phyloP scores from a whole-genome alignment of 2,329 filamentous ascomycete species.

The Alternaria arborescens region DNA sequence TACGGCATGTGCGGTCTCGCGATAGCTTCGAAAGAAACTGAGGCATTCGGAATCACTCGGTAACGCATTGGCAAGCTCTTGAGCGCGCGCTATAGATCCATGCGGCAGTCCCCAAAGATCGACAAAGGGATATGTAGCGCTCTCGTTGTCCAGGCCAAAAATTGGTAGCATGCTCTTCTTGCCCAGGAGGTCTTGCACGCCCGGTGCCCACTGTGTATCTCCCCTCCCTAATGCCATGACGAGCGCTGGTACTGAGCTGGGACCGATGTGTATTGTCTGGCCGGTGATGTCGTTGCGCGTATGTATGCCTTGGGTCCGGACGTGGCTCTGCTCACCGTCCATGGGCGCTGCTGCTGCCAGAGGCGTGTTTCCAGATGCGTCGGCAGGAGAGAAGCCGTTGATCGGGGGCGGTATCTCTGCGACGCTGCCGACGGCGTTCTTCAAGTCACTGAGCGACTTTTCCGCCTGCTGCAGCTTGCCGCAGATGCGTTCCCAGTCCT shows the following conservation, averaged over 20 bases:
- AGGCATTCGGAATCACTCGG: constrained; percentile 67
- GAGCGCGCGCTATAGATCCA: constrained; percentile 65
- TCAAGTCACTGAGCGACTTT: constrained; percentile 57
- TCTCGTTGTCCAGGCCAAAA: constrained; percentile 70
- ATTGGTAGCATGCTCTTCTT: constrained; percentile 68
- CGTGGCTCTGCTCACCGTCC: constrained; percentile 51
- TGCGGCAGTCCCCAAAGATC: constrained; percentile 69
- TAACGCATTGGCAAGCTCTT: constrained; percentile 66
- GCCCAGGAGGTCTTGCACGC: constrained; percentile 66
- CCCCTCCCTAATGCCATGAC: constrained; percentile 61
- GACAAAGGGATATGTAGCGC: constrained; percentile 71
- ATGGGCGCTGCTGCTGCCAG: constrained; percentile 47
- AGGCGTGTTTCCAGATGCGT: constrained; percentile 42
- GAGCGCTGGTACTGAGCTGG: constrained; percentile 68
- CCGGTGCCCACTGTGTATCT: constrained; percentile 57
- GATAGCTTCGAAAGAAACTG: constrained; percentile 65
- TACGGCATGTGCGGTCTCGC: constrained; percentile 66
- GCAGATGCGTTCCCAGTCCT: constrained; percentile 60
- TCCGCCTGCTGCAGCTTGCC: constrained; percentile 59
- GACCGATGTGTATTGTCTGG: constrained; percentile 69
- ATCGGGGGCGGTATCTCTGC: constrained; percentile 45
- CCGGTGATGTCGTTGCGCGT: constrained; percentile 67
- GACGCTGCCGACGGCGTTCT: constrained; percentile 50
- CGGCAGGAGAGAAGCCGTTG: constrained; percentile 45
- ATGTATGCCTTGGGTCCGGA: constrained; percentile 65